These are phyloP conservation scores for Echria macrotheca DNA, from an alignment of 495 filamentous ascomycete genomes.

Conservation along the genomic window DNA sequence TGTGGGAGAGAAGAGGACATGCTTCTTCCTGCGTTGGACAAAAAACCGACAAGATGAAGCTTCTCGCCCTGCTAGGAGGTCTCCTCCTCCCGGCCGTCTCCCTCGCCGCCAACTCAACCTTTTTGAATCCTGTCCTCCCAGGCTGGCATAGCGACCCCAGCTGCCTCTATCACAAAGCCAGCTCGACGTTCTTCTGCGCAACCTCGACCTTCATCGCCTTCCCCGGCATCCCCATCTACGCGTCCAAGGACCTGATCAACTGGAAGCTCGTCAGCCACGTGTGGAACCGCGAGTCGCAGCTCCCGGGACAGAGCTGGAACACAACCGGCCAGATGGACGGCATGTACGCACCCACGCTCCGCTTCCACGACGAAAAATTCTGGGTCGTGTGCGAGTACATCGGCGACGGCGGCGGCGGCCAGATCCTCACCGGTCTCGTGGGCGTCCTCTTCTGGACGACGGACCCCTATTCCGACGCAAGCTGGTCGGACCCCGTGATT, in stretches of 20 bases:
- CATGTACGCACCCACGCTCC: constrained; percentile 33
- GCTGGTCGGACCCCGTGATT: constrained; percentile 36
- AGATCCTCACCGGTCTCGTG: too few species aligned
- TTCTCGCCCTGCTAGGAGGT: too few species aligned
- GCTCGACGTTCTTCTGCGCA: constrained; percentile 31
- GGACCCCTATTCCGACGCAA: constrained; percentile 25
- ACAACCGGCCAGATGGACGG: constrained; percentile 22
- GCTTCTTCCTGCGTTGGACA: too few species aligned
- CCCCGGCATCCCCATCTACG: constrained; percentile 32
- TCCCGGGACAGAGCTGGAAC: constrained; percentile 17
- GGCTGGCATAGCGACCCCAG: constrained; percentile 34
- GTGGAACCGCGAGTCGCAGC: constrained; percentile 19
- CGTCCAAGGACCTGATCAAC: constrained; percentile 30
- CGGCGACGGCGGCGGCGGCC: constrained; percentile 13
- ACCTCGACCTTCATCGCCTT: constrained; percentile 36
- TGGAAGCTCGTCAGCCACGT: constrained; percentile 28
- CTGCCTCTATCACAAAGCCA: constrained; percentile 25
- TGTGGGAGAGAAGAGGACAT: too few species aligned
- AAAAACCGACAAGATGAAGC: too few species aligned
- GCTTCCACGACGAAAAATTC: constrained; percentile 30
- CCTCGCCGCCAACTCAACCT: constrained; percentile 27
- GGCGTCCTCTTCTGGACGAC: constrained; percentile 28
- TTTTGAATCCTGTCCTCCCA: constrained; percentile 29
- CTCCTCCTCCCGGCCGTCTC: too few species aligned
- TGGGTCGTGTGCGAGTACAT: constrained; percentile 39